Evolutionary conservation across 2,329 filamentous ascomycete genomes (phyloP), one percentile per base, ranked within the genome.

Genomic region (Pestalotiopsis sp.): DNA sequence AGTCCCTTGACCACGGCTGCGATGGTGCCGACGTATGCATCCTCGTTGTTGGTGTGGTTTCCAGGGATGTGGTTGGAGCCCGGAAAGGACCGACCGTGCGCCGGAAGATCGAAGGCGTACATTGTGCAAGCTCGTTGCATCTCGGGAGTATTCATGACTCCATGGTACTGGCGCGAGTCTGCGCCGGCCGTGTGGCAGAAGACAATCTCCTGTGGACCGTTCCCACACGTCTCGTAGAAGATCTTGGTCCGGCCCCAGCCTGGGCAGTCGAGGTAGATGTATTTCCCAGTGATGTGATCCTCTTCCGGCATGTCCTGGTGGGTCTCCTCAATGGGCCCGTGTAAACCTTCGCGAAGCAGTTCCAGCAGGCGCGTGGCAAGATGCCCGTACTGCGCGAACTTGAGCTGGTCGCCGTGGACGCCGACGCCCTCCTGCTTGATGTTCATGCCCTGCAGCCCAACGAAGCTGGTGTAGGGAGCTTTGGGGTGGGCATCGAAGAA

Each of bases 91-190:
- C 83, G 74, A 0, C 84, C 84, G 69, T 86, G 85, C 2, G 81
- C 83, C 0, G 84, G 85, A 11, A 86, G 76, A 72, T 86, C 84
- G 61, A 86, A 84, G 1, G 82, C 82, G 59, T 81, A 82, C 84
- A 86, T 86, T 23, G 79, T 82, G 67, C 82, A 85, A 66, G 77
- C 82, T 74, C 83, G 80, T 23, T 80, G 77, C 82, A 85, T 84
- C 13, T 77, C 75, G 36, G 76, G 68, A 67, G 86, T 79, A 67
- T 86, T 86, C 82, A 87, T 82, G 2, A 86, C 84, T 23, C 84
- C 83, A 65, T 86, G 84, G 65, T 86, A 86, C 72, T 86, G 83
- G 36, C 84, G 74, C 36, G 79, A 77, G 69, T 86, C 84, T 63
- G 80, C 81, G 2, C 84, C 84, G 14, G 82, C 82, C 0, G 82